These are phyloP conservation scores for Cryptococcus sp. DNA, from an alignment of 1,284 basidiomycete species.

Conservation along the genomic window DNA sequence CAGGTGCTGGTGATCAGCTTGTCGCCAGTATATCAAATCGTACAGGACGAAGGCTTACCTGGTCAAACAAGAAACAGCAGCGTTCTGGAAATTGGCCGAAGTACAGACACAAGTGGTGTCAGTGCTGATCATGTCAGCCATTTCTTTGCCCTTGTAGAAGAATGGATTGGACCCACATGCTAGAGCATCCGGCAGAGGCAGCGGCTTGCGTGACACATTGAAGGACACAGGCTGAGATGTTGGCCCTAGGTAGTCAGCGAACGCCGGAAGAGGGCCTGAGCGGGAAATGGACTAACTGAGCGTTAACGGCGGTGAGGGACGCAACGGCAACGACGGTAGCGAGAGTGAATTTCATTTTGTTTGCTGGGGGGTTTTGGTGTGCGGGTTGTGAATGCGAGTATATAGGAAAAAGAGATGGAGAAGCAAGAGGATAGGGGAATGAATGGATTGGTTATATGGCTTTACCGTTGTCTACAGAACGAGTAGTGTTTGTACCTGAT, in stretches of 20 bases:
- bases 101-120: slow-evolving; percentile 40
- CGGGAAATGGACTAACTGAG: not conserved
- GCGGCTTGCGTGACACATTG: slow-evolving; percentile 23
- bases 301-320: not conserved
- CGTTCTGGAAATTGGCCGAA: slow-evolving; percentile 30
- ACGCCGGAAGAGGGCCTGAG: too few species aligned
- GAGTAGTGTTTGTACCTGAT: too few species aligned
- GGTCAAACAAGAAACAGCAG: slow-evolving; percentile 28
- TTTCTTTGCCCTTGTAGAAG: not conserved
- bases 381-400: not conserved
- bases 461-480: too few species aligned
- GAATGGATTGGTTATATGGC: too few species aligned
- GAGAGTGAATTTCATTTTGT: slow-evolving; percentile 15
- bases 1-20: slow-evolving; percentile 24
- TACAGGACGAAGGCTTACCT: slow-evolving; percentile 16
- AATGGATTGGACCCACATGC: slow-evolving; percentile 16
- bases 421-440: not conserved
- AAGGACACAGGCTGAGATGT: slow-evolving; percentile 25
- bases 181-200: slow-evolving; percentile 18
- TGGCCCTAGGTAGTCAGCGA: not conserved
- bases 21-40: not conserved
- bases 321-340: slow-evolving; percentile 9
- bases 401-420: too few species aligned
- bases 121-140: slow-evolving; percentile 13
- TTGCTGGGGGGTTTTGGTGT: not conserved